A percentile compares a stretch with the other conserved stretches of the same genome.
These are phyloP conservation scores for Mycena capillaripes DNA, from an alignment of 768 basidiomycete genomes.

Conservation along the genomic window DNA sequence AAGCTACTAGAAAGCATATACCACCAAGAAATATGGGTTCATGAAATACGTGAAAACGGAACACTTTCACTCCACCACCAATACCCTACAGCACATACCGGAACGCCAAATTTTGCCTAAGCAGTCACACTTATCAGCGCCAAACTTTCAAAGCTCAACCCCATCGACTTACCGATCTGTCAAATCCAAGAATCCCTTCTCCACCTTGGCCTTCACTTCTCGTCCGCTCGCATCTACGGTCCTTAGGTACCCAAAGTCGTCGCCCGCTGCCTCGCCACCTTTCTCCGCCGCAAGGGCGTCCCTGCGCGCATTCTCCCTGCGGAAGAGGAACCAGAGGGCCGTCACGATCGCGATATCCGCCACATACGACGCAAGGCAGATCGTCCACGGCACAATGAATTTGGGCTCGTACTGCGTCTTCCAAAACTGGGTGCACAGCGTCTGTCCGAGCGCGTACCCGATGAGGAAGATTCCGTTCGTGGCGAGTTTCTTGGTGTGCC, in stretches of 20 bases:
- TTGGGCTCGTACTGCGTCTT: conserved; percentile 1
- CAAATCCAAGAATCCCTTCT: conserved; percentile 2
- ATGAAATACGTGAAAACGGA: not conserved
- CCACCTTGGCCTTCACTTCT: not conserved
- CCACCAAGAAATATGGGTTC: not conserved
- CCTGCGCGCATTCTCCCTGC: too few relatives aligned
- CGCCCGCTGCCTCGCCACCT: not conserved
- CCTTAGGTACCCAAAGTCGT: conserved; percentile 1
- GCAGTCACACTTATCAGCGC: not conserved
- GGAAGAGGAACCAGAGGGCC: not conserved
- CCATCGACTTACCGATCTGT: not conserved
- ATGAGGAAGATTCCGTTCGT: conserved; percentile 1
- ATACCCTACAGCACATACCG: not conserved
- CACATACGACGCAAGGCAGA: not conserved
- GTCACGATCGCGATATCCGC: not conserved
- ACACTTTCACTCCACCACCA: not conserved
- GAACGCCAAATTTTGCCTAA: conserved; percentile 1
- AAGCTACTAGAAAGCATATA: not conserved
- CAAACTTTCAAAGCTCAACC: not conserved
- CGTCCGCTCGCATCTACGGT: not conserved
- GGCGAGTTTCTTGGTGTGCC: conserved; percentile 4
- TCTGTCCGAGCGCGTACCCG: not conserved
- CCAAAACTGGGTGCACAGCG: conserved; percentile 4
- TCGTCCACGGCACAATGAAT: conserved; percentile 1
- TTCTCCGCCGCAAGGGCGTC: not conserved